phyloP scores from a whole-genome alignment of 2,329 filamentous ascomycete species.

The Hypoxylon sp. region DNA sequence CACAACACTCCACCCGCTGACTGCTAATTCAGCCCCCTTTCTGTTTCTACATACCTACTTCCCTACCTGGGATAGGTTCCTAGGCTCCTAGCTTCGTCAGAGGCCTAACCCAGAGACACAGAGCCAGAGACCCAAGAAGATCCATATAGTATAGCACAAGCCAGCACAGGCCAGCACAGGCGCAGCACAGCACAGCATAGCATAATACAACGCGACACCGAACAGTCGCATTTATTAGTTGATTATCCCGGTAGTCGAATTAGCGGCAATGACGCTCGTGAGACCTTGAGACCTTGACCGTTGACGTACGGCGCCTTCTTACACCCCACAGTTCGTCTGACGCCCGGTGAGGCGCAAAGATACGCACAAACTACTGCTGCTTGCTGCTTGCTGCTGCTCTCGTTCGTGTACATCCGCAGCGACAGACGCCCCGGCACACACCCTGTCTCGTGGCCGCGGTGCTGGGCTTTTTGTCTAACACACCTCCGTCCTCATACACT shows the following conservation, averaged over 20 bases:
- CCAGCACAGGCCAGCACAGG: slow-evolving; percentile 32
- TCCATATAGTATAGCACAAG: slow-evolving; percentile 26
- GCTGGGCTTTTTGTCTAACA: slow-evolving; percentile 50
- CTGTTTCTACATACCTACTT: slow-evolving; percentile 29
- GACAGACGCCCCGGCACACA: slow-evolving; percentile 43
- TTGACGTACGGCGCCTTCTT: slow-evolving; percentile 46
- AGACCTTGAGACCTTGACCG: slow-evolving; percentile 50
- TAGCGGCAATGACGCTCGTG: slow-evolving; percentile 52
- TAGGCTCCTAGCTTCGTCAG: no score
- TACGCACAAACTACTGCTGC: slow-evolving; percentile 33
- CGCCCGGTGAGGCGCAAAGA: slow-evolving; percentile 50
- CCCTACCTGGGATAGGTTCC: slow-evolving; percentile 31
- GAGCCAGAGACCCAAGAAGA: neutral
- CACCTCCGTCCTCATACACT: slow-evolving; percentile 47
- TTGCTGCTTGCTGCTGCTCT: slow-evolving; percentile 28
- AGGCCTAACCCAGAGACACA: no score
- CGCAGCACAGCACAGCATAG: slow-evolving; percentile 31
- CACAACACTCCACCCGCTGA: slow-evolving; percentile 39
- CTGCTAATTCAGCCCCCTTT: slow-evolving; percentile 39
- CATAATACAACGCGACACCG: slow-evolving; percentile 40
- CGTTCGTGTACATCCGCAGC: slow-evolving; percentile 38
- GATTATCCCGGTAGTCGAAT: slow-evolving; percentile 44
- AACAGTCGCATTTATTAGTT: slow-evolving; percentile 43
- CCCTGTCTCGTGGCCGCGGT: slow-evolving; percentile 43
- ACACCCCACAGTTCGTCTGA: slow-evolving; percentile 48